phyloP scores from a whole-genome alignment of 2,329 filamentous ascomycete genomes.

The Penicillium concentricum region DNA sequence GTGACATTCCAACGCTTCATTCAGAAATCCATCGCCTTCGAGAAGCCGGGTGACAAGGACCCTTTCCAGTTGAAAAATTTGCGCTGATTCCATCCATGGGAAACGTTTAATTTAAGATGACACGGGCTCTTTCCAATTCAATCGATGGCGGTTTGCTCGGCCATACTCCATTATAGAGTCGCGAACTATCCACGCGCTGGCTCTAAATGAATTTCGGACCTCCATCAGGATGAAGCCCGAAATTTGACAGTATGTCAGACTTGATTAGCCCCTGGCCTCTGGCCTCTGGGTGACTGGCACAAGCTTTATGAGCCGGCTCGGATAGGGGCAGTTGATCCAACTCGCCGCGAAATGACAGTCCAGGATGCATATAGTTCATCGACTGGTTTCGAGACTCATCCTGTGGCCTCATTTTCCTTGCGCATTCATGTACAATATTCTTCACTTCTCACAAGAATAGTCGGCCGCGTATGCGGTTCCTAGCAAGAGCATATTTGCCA shows the following conservation, averaged over 20 bases:
- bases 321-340: neutral
- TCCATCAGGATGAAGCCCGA: neutral
- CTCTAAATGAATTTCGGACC: neutral
- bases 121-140: neutral
- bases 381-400: constrained; percentile 3
- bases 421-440: neutral
- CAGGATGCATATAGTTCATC: neutral
- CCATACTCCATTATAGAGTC: neutral
- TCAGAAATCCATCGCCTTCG: constrained; percentile 32
- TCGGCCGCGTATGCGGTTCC: neutral
- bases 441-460: neutral
- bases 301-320: neutral
- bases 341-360: neutral
- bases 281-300: neutral
- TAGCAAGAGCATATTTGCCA: too few species aligned
- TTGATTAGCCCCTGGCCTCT: neutral
- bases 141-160: neutral
- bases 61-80: constrained; percentile 16
- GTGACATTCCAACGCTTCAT: constrained; percentile 32
- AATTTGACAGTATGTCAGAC: neutral
- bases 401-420: neutral
- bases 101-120: neutral
- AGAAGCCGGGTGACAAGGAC: constrained; percentile 9
- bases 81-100: constrained; percentile 4
- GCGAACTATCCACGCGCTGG: neutral